phyloP scores from a whole-genome alignment of 2,329 filamentous ascomycete genomes.

The Venturiaceae sp. region DNA sequence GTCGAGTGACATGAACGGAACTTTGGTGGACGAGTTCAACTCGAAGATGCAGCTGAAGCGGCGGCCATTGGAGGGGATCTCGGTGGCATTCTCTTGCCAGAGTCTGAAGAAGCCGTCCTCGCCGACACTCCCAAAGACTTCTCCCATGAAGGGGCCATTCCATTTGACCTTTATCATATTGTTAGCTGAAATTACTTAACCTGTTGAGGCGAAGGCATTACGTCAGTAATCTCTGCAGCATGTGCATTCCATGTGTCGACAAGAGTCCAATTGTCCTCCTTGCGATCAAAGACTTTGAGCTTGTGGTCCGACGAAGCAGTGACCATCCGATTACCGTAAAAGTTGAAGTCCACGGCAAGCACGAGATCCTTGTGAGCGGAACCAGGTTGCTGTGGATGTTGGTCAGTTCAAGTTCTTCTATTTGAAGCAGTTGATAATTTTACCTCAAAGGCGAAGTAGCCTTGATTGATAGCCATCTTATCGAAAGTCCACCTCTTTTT shows the following conservation, averaged over 20 bases:
- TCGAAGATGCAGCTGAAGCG: constrained; percentile 66
- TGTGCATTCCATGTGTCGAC: constrained; percentile 87
- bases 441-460: constrained; percentile 42
- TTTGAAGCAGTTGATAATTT: neutral
- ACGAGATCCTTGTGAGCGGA: constrained; percentile 71
- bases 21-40: constrained; percentile 56
- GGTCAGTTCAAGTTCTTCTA: neutral
- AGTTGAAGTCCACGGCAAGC: constrained; percentile 80
- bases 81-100: constrained; percentile 83
- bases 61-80: constrained; percentile 61
- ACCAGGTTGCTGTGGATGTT: constrained; percentile 28
- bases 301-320: constrained; percentile 88
- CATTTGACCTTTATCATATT: constrained; percentile 62
- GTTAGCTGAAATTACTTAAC: neutral
- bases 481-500: neutral
- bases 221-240: constrained; percentile 81
- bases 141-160: constrained; percentile 83
- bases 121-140: constrained; percentile 78
- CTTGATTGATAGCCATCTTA: constrained; percentile 24
- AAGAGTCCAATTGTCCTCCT: constrained; percentile 66
- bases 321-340: constrained; percentile 83
- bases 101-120: constrained; percentile 85
- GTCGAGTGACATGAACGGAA: constrained; percentile 67
- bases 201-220: constrained; percentile 31
- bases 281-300: constrained; percentile 82